A percentile compares a stretch with the other conserved stretches of the same genome.
Evolutionary conservation across 768 basidiomycete genomes (phyloP).

Genomic region (Lyophyllum semitale): DNA sequence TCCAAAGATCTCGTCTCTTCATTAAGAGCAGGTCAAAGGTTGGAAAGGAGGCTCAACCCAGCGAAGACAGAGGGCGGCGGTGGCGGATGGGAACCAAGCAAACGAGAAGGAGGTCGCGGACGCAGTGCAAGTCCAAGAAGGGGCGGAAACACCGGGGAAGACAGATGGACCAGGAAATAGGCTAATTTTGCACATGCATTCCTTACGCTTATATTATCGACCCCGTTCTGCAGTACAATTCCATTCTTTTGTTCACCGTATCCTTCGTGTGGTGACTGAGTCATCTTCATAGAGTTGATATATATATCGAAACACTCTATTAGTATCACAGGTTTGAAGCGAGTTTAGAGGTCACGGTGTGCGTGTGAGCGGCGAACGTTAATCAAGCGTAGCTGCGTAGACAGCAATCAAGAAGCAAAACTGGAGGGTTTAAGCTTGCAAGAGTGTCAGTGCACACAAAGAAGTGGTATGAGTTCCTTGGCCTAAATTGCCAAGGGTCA

Average conservation of each 20-base stretch:
- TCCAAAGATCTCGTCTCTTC: conserved; percentile 81
- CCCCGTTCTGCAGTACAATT: conserved; percentile 3
- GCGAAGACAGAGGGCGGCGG: conserved; percentile 61
- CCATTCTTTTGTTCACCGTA: background rate
- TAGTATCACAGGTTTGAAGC: no score
- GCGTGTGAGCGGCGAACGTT: no score
- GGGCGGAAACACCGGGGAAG: conserved; percentile 69
- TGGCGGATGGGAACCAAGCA: conserved; percentile 84
- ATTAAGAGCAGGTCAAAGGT: conserved; percentile 77
- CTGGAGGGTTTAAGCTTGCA: background rate
- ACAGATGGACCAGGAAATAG: conserved; percentile 73
- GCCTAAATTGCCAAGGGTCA: background rate
- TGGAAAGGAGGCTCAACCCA: conserved; percentile 80
- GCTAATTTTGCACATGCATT: background rate
- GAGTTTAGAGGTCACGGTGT: no score
- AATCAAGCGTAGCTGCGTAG: background rate
- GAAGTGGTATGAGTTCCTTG: background rate
- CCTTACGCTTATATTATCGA: background rate
- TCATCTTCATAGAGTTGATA: background rate
- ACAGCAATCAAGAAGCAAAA: background rate
- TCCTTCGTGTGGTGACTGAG: no score
- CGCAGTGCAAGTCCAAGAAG: conserved; percentile 75
- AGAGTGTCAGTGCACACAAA: background rate
- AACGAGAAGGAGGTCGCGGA: conserved; percentile 62
- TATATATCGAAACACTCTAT: no score